Evolutionary conservation across 2,329 filamentous ascomycete genomes (phyloP), one percentile per base, ranked within the genome.

Genomic region (Fusarium coicis): DNA sequence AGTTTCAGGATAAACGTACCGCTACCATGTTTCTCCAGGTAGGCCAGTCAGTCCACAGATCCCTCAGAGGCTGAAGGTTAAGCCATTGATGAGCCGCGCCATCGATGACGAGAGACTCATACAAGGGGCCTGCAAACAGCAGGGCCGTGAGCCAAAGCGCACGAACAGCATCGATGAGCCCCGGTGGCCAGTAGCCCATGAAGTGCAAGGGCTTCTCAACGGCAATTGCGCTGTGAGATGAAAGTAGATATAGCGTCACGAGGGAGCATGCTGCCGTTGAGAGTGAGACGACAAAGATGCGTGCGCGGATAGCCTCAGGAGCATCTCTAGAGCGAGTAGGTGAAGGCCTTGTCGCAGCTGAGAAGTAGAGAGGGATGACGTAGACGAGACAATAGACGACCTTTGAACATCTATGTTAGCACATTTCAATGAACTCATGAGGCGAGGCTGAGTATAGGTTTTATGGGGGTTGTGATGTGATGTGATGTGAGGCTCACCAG

Each of bases 321-420:
- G 94, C 92, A 88, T 98, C 95, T 79, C 96, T 91, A 68, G 93
- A 93, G 34, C 97, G 88, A 61, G 88, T 90, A 32, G 90, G 88
- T 12, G 94, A 96, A 11, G 95, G 95, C 58, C 95, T 90, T 10
- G 96, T 97, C 26, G 90, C 88, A 8, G 90, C 83, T 26, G 92
- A 96, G 72, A 96, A 86, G 85, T 99, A 98, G 83, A 98, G 94
- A 30, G 96, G 96, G 7, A 93, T 85, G 77, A 99, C 93, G 84
- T 98, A 99, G 84, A 94, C 84, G 76, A 95, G 82, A n/a, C 94
- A 97, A 83, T 97, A 97, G 70, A 91, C 82, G 70, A 95, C 84
- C 93, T 80, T 46, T 58, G 53, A 36, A 56, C 43, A 53, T 55
- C 44, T 43, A 34, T 56, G 58, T 74, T 46, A 72, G 57, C 47